Base-by-base conservation (phyloP, 306 rosid genomes). In the Lathyrus sativus region DNA sequence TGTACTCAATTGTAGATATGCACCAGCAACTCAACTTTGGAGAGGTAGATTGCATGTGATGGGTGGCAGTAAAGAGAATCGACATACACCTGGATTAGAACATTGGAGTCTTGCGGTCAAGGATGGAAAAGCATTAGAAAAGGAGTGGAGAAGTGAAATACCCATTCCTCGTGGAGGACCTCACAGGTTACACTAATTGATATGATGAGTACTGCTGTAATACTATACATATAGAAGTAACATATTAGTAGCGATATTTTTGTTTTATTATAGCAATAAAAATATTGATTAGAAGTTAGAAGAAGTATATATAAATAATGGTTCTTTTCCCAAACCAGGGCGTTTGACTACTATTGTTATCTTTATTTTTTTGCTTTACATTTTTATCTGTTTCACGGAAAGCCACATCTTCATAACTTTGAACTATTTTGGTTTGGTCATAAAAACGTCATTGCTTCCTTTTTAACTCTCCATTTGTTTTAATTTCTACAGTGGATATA, bases 21-120 rank as follows among this genome's bases (percentile, higher is more conserved):
- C 98, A 50, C 93, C 98, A 24, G 98, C 98, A 71, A 92, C 98
- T 49, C 96, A 90, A 77, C 78, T 90, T 72, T 92, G 96, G 98
- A 90, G 87, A 80, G 98, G 93, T 45, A 86, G 98, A 72, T 85
- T 92, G 51, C 98, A 92, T 79, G 98, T 92, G 81, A 92, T 90
- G 98, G 98, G 98, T 42, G 98, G 98, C 50, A 92, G 98, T 81
- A 88, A 88, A 84, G 98, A 92, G 84, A 92, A 92, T 64, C 96
- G 98, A 9, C 89, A 88, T 72, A 90, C 96, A 2, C 96, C 98
- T 65, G 93, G 86, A 74, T 75, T 90, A 74, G 98, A 92, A 68
- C 96, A 86, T 78, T 92, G 98, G 96, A 90, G 98, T 82, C 78
- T 92, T 74, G 91, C 96, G 37, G 98, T 92, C 31, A 86, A 88